phyloP scores from a whole-genome alignment of 2,329 filamentous ascomycete genomes.

The Thielaviopsis musarum region DNA sequence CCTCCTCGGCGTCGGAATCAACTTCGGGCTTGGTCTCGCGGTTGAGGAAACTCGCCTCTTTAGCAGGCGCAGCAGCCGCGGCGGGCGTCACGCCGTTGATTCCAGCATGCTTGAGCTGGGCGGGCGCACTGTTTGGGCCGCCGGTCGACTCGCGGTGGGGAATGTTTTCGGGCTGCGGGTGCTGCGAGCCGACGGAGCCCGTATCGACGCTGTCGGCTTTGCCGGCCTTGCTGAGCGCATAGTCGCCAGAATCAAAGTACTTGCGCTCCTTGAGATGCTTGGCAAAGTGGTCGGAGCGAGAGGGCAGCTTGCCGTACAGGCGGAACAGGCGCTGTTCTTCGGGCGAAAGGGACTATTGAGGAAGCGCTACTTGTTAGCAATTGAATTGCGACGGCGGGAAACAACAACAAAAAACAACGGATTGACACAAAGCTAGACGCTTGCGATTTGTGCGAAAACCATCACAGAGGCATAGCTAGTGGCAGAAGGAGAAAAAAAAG shows the following conservation, averaged over 20 bases:
- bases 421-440: not conserved
- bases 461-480: no score
- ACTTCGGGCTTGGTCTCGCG: conserved; percentile 53
- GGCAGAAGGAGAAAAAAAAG: not conserved
- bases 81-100: conserved; percentile 19
- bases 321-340: conserved; percentile 95
- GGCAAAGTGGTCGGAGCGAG: conserved; percentile 87
- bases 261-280: conserved; percentile 99
- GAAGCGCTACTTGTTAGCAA: conserved; percentile 10
- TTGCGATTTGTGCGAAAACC: not conserved
- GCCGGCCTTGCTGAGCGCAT: conserved; percentile 90
- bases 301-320: conserved; percentile 94
- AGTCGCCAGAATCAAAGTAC: conserved; percentile 95
- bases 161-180: conserved; percentile 89
- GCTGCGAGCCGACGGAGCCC: conserved; percentile 83
- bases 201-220: conserved; percentile 90
- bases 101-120: conserved; percentile 23
- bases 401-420: not conserved
- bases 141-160: conserved; percentile 48
- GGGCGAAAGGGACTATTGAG: conserved; percentile 60
- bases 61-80: conserved; percentile 55
- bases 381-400: not conserved
- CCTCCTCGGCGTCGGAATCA: conserved; percentile 8
- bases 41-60: conserved; percentile 78
- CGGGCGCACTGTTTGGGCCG: conserved; percentile 20